Evolutionary conservation across 768 basidiomycete species (phyloP).

Genomic region (Holtermanniella nyarrowii): DNA sequence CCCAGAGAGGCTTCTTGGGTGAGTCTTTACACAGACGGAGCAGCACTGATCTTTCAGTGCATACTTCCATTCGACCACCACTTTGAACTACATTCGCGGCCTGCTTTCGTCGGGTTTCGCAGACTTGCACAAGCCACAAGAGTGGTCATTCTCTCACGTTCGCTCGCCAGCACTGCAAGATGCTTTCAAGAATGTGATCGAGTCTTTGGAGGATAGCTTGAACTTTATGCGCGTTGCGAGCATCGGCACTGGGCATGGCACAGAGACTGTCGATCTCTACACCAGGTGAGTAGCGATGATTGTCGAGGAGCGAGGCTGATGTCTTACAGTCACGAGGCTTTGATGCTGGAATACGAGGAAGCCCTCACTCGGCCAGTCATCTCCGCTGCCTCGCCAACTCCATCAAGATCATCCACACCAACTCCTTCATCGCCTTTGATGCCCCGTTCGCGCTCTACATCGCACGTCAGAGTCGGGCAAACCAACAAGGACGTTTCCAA

Average conservation of each 20-base stretch:
- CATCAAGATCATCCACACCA: slow-evolving; percentile 14
- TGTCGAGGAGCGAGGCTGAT: not conserved
- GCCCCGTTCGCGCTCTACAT: slow-evolving; percentile 41
- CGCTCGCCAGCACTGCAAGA: slow-evolving; percentile 58
- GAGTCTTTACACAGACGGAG: slow-evolving; percentile 4
- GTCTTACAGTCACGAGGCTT: slow-evolving; percentile 66
- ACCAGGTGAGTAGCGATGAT: slow-evolving; percentile 55
- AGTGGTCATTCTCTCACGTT: slow-evolving; percentile 89
- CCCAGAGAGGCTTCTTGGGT: slow-evolving; percentile 79
- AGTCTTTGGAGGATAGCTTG: slow-evolving; percentile 76
- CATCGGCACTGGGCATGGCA: slow-evolving; percentile 50
- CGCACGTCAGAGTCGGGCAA: slow-evolving; percentile 9
- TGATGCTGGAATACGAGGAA: slow-evolving; percentile 85
- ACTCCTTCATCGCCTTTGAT: slow-evolving; percentile 38
- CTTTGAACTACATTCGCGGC: slow-evolving; percentile 81
- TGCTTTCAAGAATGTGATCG: slow-evolving; percentile 77
- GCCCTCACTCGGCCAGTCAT: slow-evolving; percentile 59
- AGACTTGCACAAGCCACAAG: slow-evolving; percentile 75
- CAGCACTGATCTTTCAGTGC: slow-evolving; percentile 48
- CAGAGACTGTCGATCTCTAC: slow-evolving; percentile 85
- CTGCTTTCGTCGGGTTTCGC: slow-evolving; percentile 88
- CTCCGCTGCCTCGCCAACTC: slow-evolving; percentile 7
- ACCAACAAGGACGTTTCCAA: slow-evolving; percentile 1
- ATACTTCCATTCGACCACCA: slow-evolving; percentile 91
- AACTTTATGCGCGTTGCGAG: slow-evolving; percentile 90